Base-by-base conservation (phyloP, 306 rosid genomes). In the Medicago lupulina region DNA sequence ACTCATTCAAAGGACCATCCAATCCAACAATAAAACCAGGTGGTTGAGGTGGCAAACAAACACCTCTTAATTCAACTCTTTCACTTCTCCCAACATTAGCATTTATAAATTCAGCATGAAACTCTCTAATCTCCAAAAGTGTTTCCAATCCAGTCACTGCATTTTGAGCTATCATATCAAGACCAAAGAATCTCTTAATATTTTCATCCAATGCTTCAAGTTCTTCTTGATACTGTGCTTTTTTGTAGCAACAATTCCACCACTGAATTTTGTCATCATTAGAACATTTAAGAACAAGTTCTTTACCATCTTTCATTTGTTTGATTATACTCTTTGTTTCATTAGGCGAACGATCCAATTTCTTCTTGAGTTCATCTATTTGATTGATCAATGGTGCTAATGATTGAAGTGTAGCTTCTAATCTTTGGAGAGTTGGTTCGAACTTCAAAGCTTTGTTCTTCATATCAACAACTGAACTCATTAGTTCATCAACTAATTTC, bases 1-100 rank as follows among this genome's bases (percentile, higher is more conserved):
- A 19, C 13, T 86, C 86, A 36, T 19, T 49, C 67, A 91, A 11
- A 64, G 75, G 85, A 51, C 4, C 68, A 39, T 86, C 89, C 81
- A 91, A 80, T 8, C 92, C 93, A 57, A 87, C 89, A 2, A 38
- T 81, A 54, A 77, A 60, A 1, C 13, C 7, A 13, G 84, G 87
- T 10, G 80, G 80, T 1, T 10, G 13, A 16, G 91, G 91, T 18
- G 87, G 85, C 0, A 75, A 61, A 51, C 87, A 85, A 51, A 60
- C 44, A 2, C 83, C 74, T 18, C 13, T 83, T 7, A 81, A 3
- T 55, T 28, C 55, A 18, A 11, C 47, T 46, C 76, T 69, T 2
- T 76, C 75, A 59, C 31, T 78, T 28, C 64, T 46, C 6, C 49
- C 1, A 34, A 17, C 54, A 58, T 28, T 28, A 28, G 4, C 43